A percentile compares a stretch with the other conserved stretches of the same genome.
Conservation (phyloP, 2,329 filamentous ascomycete genomes). For the Claviceps fusiformis region DNA sequence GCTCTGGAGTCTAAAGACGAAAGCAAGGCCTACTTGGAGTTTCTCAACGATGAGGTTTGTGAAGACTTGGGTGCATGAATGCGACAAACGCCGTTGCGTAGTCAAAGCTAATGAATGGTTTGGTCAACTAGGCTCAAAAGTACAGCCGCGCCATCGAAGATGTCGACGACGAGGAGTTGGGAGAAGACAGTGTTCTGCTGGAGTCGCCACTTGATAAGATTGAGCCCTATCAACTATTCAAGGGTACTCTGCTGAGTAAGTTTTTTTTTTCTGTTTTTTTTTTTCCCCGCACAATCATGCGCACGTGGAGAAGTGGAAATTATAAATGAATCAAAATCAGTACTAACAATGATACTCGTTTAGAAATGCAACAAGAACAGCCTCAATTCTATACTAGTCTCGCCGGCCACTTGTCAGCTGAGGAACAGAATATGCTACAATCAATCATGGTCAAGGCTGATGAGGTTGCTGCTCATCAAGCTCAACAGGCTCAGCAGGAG, state of each 20-base stretch:
- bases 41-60: slow-evolving; percentile 76
- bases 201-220: slow-evolving; percentile 92
- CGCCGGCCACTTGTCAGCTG: slow-evolving; percentile 61
- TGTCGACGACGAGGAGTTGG: slow-evolving; percentile 72
- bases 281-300: too few relatives aligned
- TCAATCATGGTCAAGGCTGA: slow-evolving; percentile 54
- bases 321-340: neutral
- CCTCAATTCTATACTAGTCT: slow-evolving; percentile 76
- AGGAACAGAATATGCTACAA: slow-evolving; percentile 73
- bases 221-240: slow-evolving; percentile 87
- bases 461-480: slow-evolving; percentile 23
- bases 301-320: neutral
- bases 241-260: too few relatives aligned
- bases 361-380: slow-evolving; percentile 81
- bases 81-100: too few relatives aligned
- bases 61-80: neutral
- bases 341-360: neutral
- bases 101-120: neutral
- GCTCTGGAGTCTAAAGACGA: slow-evolving; percentile 65
- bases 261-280: too few relatives aligned
- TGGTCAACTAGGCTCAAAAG: slow-evolving; percentile 53
- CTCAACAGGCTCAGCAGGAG: slow-evolving; percentile 10
- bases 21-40: slow-evolving; percentile 87
- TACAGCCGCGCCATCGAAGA: slow-evolving; percentile 58
- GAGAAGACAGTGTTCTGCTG: slow-evolving; percentile 83